Evolutionary conservation across 2,329 filamentous ascomycete species (phyloP).

Genomic region (Penicillium janthinellum): DNA sequence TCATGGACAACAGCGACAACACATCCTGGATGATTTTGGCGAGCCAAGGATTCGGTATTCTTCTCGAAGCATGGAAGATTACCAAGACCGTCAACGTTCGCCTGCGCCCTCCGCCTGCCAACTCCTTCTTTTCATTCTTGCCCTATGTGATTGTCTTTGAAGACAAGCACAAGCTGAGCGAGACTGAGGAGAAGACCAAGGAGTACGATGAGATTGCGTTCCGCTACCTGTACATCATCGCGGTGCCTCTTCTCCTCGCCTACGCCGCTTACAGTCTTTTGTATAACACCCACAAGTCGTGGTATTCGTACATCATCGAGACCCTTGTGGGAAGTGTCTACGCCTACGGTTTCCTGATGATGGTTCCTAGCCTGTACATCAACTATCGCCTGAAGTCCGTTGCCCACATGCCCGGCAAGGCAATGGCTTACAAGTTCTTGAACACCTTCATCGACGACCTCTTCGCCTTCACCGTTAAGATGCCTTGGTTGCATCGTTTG

Average conservation of each 20-base stretch:
- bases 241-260: slow-evolving; percentile 82
- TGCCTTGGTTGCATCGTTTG: slow-evolving; percentile 90
- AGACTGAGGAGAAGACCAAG: slow-evolving; percentile 96
- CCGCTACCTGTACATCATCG: slow-evolving; percentile 91
- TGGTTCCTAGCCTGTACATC: slow-evolving; percentile 97
- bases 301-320: slow-evolving; percentile 95
- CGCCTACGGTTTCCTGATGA: slow-evolving; percentile 98
- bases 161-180: slow-evolving; percentile 93
- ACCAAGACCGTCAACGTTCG: slow-evolving; percentile 93
- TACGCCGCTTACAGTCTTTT: slow-evolving; percentile 90
- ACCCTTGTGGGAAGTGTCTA: slow-evolving; percentile 96
- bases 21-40: slow-evolving; percentile 99
- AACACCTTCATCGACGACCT: slow-evolving; percentile 99
- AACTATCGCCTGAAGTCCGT: slow-evolving; percentile 94
- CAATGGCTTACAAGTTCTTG: slow-evolving; percentile 97
- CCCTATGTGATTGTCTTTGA: slow-evolving; percentile 85
- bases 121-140: slow-evolving; percentile 70
- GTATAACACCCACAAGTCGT: slow-evolving; percentile 95
- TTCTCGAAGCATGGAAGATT: slow-evolving; percentile 87
- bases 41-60: slow-evolving; percentile 81
- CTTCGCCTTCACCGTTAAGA: slow-evolving; percentile 99
- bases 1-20: slow-evolving; percentile 95
- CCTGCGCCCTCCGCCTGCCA: slow-evolving; percentile 67
- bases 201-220: slow-evolving; percentile 98
- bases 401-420: slow-evolving; percentile 93